These are phyloP conservation scores for Colletotrichum sp. DNA, from an alignment of 2,329 filamentous ascomycete genomes.

Conservation along the genomic window DNA sequence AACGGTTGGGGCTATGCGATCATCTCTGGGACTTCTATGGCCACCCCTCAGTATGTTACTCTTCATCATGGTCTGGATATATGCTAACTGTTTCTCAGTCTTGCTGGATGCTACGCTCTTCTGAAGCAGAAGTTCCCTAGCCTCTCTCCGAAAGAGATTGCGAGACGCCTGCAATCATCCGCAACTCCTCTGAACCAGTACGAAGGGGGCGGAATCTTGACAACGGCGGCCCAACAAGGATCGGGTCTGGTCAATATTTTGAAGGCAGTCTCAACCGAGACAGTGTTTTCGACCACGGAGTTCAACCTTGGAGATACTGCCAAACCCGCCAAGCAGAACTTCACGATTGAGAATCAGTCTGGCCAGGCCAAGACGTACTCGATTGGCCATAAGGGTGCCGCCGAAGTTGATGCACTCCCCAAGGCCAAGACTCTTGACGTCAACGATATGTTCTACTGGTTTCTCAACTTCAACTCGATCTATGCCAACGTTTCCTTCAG, in stretches of 20 bases:
- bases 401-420: neutral
- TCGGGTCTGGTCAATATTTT: constrained; percentile 2
- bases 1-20: constrained; percentile 12
- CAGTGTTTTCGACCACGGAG: neutral
- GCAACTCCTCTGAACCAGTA: neutral
- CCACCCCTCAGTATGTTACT: constrained; percentile 4
- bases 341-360: constrained; percentile 9
- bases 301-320: constrained; percentile 3
- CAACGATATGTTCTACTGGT: constrained; percentile 14
- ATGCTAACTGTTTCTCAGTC: neutral
- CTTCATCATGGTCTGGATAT: neutral
- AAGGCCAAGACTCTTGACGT: neutral
- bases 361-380: neutral
- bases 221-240: constrained; percentile 4
- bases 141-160: neutral
- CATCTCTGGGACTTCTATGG: constrained; percentile 16
- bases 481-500: neutral
- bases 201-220: neutral
- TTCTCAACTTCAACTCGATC: neutral
- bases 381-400: neutral
- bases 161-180: neutral
- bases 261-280: neutral
- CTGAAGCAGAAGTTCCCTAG: neutral
- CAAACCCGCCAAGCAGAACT: neutral
- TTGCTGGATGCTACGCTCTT: constrained; percentile 10